Evolutionary conservation across 2,329 filamentous ascomycete species (phyloP).

Genomic region (Botrytis pseudocinerea): DNA sequence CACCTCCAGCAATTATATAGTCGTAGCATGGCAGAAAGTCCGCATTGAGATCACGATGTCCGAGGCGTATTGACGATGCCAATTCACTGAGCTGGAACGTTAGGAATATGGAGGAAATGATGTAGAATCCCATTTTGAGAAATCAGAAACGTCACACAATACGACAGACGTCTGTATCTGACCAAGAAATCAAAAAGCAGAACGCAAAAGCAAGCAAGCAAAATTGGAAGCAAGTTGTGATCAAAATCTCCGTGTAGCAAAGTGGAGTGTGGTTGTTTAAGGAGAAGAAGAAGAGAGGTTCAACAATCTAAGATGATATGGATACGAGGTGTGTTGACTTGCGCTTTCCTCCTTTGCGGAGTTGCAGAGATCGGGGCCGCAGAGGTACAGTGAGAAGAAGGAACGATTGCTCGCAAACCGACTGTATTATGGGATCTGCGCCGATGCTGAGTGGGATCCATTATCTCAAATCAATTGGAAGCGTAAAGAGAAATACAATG

Average conservation of each 20-base stretch:
- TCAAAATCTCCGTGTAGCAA: conserved; percentile 21
- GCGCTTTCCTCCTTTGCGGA: neutral
- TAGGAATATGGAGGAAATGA: conserved; percentile 17
- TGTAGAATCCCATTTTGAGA: conserved; percentile 7
- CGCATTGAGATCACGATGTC: conserved; percentile 30
- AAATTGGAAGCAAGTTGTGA: conserved; percentile 22
- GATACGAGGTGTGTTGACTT: neutral
- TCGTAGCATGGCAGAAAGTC: conserved; percentile 40
- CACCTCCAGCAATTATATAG: conserved; percentile 49
- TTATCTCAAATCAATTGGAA: neutral
- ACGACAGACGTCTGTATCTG: conserved; percentile 5
- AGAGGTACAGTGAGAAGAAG: neutral
- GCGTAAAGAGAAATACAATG: neutral
- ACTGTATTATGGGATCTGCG: neutral
- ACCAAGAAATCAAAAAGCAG: conserved; percentile 6
- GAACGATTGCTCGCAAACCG: neutral
- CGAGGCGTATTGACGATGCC: conserved; percentile 26
- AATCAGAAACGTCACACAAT: conserved; percentile 18
- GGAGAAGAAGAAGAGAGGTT: neutral
- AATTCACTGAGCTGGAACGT: conserved; percentile 1
- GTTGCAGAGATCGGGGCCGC: neutral
- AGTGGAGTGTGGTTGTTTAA: conserved; percentile 12
- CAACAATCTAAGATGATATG: neutral
- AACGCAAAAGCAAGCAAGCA: conserved; percentile 20
- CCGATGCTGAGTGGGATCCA: neutral